A percentile compares a stretch with the other conserved stretches of the same genome.
These are phyloP conservation scores for Prosopis cineraria DNA, from an alignment of 306 rosid species.

Conservation along the genomic window DNA sequence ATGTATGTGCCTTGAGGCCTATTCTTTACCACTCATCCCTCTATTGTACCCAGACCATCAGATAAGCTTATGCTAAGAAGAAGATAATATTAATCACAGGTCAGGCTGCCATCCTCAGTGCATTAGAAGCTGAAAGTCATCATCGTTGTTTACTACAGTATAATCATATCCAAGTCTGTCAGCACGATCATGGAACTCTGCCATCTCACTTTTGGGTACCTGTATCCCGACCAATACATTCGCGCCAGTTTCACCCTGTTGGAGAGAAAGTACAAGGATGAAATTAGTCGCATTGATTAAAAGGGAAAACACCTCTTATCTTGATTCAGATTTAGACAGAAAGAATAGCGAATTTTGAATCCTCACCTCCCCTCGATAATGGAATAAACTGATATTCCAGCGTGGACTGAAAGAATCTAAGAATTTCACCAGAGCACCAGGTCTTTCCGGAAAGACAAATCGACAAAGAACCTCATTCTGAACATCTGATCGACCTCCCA, in stretches of 20 bases:
- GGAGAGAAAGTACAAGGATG: slow-evolving; percentile 5
- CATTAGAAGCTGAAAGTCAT: slow-evolving; percentile 72
- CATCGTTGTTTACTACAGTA: slow-evolving; percentile 60
- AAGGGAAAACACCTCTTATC: background rate
- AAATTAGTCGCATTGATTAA: slow-evolving; percentile 27
- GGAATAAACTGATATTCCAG: slow-evolving; percentile 92
- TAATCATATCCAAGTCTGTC: slow-evolving; percentile 69
- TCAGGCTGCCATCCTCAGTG: slow-evolving; percentile 39
- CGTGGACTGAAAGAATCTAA: slow-evolving; percentile 88
- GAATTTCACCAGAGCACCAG: slow-evolving; percentile 87
- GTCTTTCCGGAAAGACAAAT: slow-evolving; percentile 90
- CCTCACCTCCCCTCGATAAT: slow-evolving; percentile 77
- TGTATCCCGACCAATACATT: slow-evolving; percentile 88
- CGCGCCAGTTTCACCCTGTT: slow-evolving; percentile 90
- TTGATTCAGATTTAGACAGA: slow-evolving; percentile 13
- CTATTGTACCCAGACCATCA: background rate
- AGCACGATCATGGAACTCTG: slow-evolving; percentile 60
- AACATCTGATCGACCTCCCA: slow-evolving; percentile 72
- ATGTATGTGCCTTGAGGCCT: background rate
- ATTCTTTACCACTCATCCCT: background rate
- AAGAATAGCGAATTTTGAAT: slow-evolving; percentile 4
- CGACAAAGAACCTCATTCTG: slow-evolving; percentile 85
- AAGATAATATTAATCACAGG: background rate
- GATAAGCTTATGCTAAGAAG: background rate
- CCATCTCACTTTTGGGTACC: slow-evolving; percentile 58